Base-by-base conservation (phyloP, 129 eudicot species). In the Escallonia herrerae region DNA sequence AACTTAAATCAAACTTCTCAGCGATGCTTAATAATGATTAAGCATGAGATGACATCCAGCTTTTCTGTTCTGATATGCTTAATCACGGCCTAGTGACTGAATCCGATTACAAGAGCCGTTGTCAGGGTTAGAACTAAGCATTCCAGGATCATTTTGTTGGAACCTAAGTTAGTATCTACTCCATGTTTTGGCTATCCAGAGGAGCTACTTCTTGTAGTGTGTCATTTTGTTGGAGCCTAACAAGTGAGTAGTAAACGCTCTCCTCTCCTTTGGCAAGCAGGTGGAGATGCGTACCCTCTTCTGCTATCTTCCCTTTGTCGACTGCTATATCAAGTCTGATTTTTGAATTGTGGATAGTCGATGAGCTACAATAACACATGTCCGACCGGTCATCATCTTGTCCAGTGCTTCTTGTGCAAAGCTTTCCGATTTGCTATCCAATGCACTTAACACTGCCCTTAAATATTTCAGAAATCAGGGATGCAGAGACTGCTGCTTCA, bases 401-500 rank as follows among this genome's bases (percentile, higher is more conserved):
- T 78, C 82, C 22, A 78, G 60, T 37, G 78, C 82, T 67, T 78
- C 82, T 64, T 78, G 82, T 22, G 72, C 78, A 7, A 78, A 40
- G 4, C 50, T 67, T 56, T 78, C 82, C 2, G 82, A 72, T 37
- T 62, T 46, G 54, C 65, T 62, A 66, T 78, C 82, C 5, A 78
- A 63, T 0, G 82, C 33, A 22, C 33, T 22, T 22, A n/a, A n/a
- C n/a, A n/a, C n/a, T n/a, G n/a, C 48, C 14, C 47, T 40, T 9
- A 12, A 60, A 40, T 15, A 60, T 60, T 7, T 60, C 64, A 10
- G 15, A 40, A 8, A 62, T 62, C 38, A 43, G 15, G 50, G 50
- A 43, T 44, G 66, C 50, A n/a, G 66, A 43, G 33, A 52, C 8
- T 62, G 66, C 52, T 14, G 66, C 66, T 45, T 62, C 66, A 5